A percentile compares a stretch with the other conserved stretches of the same genome.
Evolutionary conservation across 192 early-diverging fungal species (phyloP).

Genomic region (Rhizophagus clarus): DNA sequence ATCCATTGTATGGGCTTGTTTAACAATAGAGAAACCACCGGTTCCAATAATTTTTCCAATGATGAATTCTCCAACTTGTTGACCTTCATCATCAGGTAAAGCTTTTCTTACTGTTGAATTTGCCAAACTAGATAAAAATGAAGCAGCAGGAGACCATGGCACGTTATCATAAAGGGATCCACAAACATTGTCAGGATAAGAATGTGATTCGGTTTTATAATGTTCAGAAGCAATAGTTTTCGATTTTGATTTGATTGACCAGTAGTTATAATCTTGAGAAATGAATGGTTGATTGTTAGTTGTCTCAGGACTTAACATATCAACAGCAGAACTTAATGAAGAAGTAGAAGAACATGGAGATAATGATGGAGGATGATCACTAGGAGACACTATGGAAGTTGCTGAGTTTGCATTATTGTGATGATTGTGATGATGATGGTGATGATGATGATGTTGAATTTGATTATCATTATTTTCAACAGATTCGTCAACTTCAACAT

Average conservation of each 20-base stretch:
- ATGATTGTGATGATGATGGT: too few relatives aligned
- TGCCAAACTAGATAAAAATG: conserved; percentile 31
- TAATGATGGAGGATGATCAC: conserved; percentile 10
- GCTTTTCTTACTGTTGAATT: neutral
- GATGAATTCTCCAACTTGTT: conserved; percentile 72
- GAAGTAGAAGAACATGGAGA: conserved; percentile 30
- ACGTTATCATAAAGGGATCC: neutral
- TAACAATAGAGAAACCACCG: conserved; percentile 78
- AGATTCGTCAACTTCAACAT: too few relatives aligned
- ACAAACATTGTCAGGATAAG: neutral
- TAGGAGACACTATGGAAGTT: neutral
- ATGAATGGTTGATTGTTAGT: neutral
- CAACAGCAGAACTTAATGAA: conserved; percentile 20
- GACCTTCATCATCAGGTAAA: conserved; percentile 61
- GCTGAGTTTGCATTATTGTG: neutral
- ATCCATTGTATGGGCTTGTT: conserved; percentile 60
- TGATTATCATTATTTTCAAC: neutral
- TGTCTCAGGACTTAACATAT: neutral
- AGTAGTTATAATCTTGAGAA: neutral
- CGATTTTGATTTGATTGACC: neutral
- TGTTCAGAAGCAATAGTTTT: neutral
- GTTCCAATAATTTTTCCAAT: conserved; percentile 70
- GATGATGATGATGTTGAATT: neutral
- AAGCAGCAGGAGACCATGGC: conserved; percentile 41
- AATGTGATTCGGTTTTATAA: conserved; percentile 1